phyloP scores from a whole-genome alignment of 208 protist genomes.

The Acanthamoeba quina region DNA sequence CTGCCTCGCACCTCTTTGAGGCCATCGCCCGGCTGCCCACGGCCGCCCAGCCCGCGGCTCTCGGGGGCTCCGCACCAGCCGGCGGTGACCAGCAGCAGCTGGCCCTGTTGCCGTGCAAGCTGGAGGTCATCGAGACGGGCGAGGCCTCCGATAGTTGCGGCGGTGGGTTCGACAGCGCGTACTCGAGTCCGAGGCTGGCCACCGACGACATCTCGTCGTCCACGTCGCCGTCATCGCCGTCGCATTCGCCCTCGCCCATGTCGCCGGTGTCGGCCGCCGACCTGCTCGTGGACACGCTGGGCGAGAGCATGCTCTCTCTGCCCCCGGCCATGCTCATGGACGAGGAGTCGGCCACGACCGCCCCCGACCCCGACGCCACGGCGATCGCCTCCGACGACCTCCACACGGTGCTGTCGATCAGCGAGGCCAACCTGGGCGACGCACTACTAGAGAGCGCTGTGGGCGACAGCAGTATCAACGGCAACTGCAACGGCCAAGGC shows the following conservation, averaged over 20 bases:
- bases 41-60: no score
- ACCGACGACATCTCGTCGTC: neutral
- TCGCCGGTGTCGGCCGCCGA: neutral
- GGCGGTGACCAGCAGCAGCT: neutral
- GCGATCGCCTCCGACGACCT: no score
- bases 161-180: neutral
- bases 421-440: neutral
- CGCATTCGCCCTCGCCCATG: neutral
- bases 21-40: no score
- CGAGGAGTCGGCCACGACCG: slow-evolving; percentile 16
- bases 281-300: neutral
- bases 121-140: neutral
- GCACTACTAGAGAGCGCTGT: no score
- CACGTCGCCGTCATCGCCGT: neutral
- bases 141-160: no score
- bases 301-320: neutral
- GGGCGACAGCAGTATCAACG: neutral
- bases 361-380: neutral
- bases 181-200: neutral
- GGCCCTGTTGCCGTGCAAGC: neutral
- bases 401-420: neutral
- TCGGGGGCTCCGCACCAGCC: no score
- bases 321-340: slow-evolving; percentile 30
- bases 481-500: no score
- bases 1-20: no score